A percentile compares a stretch with the other conserved stretches of the same genome.
Evolutionary conservation across 1,139 yeast genomes (phyloP).

Genomic region (Saccharomyces hybrid): DNA sequence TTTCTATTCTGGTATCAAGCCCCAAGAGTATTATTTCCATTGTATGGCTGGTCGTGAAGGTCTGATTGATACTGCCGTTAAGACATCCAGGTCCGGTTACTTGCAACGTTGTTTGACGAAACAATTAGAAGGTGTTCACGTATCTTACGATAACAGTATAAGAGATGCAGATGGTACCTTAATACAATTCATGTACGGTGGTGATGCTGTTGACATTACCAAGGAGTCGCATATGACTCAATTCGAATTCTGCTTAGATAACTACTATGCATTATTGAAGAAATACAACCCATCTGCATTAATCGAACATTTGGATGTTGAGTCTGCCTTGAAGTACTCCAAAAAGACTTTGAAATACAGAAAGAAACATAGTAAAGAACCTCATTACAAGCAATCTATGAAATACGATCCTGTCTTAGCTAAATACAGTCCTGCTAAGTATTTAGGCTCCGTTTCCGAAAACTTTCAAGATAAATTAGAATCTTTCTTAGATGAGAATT

Average conservation of each 20-base stretch:
- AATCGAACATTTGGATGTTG: slow-evolving; percentile 72
- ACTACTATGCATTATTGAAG: slow-evolving; percentile 76
- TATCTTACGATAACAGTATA: slow-evolving; percentile 88
- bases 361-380: slow-evolving; percentile 56
- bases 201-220: slow-evolving; percentile 91
- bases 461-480: slow-evolving; percentile 79
- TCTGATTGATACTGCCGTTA: slow-evolving; percentile 97
- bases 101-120: slow-evolving; percentile 97
- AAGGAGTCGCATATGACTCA: slow-evolving; percentile 92
- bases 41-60: slow-evolving; percentile 99
- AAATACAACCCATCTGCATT: slow-evolving; percentile 81
- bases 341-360: slow-evolving; percentile 74
- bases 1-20: slow-evolving; percentile 95
- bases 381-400: slow-evolving; percentile 53
- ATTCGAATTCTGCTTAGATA: slow-evolving; percentile 87
- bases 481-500: slow-evolving; percentile 50
- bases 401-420: slow-evolving; percentile 89
- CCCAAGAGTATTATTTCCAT: slow-evolving; percentile 98
- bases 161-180: slow-evolving; percentile 94
- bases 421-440: slow-evolving; percentile 78
- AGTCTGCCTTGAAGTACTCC: slow-evolving; percentile 66
- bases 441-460: slow-evolving; percentile 90
- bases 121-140: slow-evolving; percentile 95
- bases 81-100: slow-evolving; percentile 97
- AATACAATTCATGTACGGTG: slow-evolving; percentile 94